Base-by-base conservation (phyloP, 805 yeast genomes). In the Spathaspora gorwiae region DNA sequence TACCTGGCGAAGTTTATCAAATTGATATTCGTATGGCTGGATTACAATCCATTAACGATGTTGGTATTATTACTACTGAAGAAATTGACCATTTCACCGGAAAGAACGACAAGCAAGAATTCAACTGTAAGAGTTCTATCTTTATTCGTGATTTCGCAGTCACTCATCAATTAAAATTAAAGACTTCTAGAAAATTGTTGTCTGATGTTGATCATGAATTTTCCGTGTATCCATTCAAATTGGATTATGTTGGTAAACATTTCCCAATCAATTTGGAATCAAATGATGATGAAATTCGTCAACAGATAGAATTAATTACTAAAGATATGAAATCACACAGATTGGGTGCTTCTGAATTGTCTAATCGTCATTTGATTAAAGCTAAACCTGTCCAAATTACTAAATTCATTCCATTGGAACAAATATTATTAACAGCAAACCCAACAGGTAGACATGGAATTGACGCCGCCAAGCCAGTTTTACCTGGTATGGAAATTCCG, bases 201-300 rank as follows among this genome's bases (percentile, higher is more conserved):
- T 73, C 80, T 31, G 78, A 78, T 48, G 79, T 88, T 53, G 96
- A 90, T 65, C 80, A 78, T 54, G 71, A 78, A 40, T 74, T 79
- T 54, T 87, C 96, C 26, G 98, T 94, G 31, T 92, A 80, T 65
- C 98, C 99, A 46, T 88, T 92, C 75, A 92, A 89, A 66, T 75
- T 90, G 54, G 75, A 89, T 34, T 84, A 87, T 66, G 68, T 87
- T 39, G 76, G 88, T 12, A 71, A 73, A 24, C 56, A 65, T 35
- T 84, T 83, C 76, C 90, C 90, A 45, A 64, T 83, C 24, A 66
- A 76, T 39, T 58, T 69, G 35, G 49, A 54, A 35, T 13, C 39
- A 10, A 19, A 24, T 6, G 39, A 42, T n/a, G 60, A 53, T 33
- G 64, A 72, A 43, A 53, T 67, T 26, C 54, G 49, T 12, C 67